phyloP scores from a whole-genome alignment of 192 early-diverging fungal species.

The Gorgonomyces haynaldii region DNA sequence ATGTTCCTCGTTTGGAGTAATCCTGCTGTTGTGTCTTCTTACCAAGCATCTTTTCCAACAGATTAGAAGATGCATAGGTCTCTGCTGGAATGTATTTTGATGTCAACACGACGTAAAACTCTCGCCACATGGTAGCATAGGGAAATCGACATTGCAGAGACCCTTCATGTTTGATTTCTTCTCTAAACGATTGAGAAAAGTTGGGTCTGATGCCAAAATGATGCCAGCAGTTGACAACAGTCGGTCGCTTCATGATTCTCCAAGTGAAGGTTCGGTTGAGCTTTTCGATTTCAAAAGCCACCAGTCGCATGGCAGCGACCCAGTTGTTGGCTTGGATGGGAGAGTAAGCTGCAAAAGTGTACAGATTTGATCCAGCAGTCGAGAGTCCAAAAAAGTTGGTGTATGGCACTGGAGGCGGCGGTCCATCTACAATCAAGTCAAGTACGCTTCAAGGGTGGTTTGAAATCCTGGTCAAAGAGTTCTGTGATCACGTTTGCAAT shows the following conservation, averaged over 20 bases:
- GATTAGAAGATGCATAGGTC: constrained; percentile 1
- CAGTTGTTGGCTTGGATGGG: constrained; percentile 26
- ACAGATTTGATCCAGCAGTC: constrained; percentile 28
- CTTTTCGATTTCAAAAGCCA: constrained; percentile 20
- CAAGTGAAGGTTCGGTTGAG: constrained; percentile 26
- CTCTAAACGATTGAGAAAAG: constrained; percentile 7
- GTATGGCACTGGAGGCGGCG: constrained; percentile 30
- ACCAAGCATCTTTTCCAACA: constrained; percentile 19
- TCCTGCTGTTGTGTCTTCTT: constrained; percentile 15
- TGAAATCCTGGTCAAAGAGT: constrained; percentile 15
- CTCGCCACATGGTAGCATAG: constrained; percentile 19
- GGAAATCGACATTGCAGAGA: constrained; percentile 15
- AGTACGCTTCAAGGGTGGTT: constrained; percentile 1
- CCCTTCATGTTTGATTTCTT: constrained; percentile 25
- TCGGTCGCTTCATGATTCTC: constrained; percentile 15
- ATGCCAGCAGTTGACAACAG: constrained; percentile 15
- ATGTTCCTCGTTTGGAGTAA: constrained; percentile 11
- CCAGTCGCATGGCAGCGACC: constrained; percentile 31
- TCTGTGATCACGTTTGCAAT: constrained; percentile 17
- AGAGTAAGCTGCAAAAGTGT: constrained; percentile 21
- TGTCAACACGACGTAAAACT: constrained; percentile 26
- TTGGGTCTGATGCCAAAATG: constrained; percentile 19
- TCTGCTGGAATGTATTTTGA: constrained; percentile 10
- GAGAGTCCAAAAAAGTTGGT: constrained; percentile 25
- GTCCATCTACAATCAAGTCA: background rate